Conservation (phyloP, 768 basidiomycete species). For the Hygrocybe coccinea region DNA sequence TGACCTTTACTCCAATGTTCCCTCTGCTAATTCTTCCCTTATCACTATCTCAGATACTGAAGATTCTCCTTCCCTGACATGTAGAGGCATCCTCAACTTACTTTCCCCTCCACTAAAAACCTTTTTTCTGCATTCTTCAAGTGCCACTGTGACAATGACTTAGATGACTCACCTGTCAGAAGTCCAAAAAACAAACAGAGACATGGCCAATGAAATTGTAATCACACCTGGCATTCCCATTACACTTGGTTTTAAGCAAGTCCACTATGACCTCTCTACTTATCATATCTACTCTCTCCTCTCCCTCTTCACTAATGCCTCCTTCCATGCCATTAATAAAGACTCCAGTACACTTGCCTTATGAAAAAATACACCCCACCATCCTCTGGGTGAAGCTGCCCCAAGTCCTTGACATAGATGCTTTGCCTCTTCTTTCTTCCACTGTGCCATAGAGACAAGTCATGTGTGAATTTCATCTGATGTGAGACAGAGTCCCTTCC, state of each 20-base stretch:
- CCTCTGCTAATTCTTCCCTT: too few species aligned
- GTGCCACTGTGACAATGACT: neutral
- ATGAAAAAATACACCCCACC: neutral
- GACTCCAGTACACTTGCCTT: neutral
- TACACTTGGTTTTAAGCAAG: neutral
- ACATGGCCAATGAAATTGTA: neutral
- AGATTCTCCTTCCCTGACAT: too few species aligned
- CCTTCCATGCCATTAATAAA: neutral
- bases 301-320: neutral
- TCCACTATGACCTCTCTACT: neutral
- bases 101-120: neutral
- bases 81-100: neutral
- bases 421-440: neutral
- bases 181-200: neutral
- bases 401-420: slow-evolving; percentile 1
- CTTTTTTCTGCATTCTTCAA: neutral
- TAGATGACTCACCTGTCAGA: neutral
- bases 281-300: neutral
- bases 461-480: neutral
- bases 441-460: neutral
- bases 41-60: too few species aligned
- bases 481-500: neutral
- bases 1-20: too few species aligned
- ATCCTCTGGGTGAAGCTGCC: too few species aligned
- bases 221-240: neutral